Percentiles rank a stretch among this genome's conserved stretches.
These are phyloP conservation scores for Verticillium klebahnii DNA, from an alignment of 2,329 filamentous ascomycete genomes.

Conservation along the genomic window DNA sequence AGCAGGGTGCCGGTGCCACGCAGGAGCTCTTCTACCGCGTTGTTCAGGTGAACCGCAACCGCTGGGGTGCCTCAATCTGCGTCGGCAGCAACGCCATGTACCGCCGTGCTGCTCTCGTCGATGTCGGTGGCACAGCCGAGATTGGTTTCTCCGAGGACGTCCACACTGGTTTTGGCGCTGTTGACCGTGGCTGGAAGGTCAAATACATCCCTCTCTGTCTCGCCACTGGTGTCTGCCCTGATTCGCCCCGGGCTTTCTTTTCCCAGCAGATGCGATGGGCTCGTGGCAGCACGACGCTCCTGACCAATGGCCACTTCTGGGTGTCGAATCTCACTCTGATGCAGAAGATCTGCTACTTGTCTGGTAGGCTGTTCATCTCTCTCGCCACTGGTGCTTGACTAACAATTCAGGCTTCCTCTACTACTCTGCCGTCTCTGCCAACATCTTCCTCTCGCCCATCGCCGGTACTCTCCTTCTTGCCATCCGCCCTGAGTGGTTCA, in stretches of 20 bases:
- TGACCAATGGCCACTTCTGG: conserved; percentile 36
- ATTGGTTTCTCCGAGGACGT: conserved; percentile 39
- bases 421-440: conserved; percentile 33
- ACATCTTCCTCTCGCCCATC: conserved; percentile 34
- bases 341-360: conserved; percentile 36
- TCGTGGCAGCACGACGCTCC: conserved; percentile 32
- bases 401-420: conserved; percentile 25
- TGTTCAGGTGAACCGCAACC: conserved; percentile 34
- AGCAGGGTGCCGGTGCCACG: conserved; percentile 35
- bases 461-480: conserved; percentile 34
- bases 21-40: conserved; percentile 38
- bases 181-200: conserved; percentile 37
- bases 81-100: conserved; percentile 38
- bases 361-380: conserved; percentile 18
- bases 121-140: conserved; percentile 35
- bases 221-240: conserved; percentile 36
- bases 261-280: conserved; percentile 40
- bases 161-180: conserved; percentile 35
- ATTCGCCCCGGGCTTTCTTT: conserved; percentile 35
- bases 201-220: conserved; percentile 35
- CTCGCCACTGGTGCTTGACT: neutral
- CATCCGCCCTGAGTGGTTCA: conserved; percentile 33
- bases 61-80: conserved; percentile 35
- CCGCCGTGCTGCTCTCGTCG: conserved; percentile 29
- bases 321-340: conserved; percentile 28